Base-by-base conservation (phyloP, 164 flowering plant genomes). In the Pachysandra terminalis region DNA sequence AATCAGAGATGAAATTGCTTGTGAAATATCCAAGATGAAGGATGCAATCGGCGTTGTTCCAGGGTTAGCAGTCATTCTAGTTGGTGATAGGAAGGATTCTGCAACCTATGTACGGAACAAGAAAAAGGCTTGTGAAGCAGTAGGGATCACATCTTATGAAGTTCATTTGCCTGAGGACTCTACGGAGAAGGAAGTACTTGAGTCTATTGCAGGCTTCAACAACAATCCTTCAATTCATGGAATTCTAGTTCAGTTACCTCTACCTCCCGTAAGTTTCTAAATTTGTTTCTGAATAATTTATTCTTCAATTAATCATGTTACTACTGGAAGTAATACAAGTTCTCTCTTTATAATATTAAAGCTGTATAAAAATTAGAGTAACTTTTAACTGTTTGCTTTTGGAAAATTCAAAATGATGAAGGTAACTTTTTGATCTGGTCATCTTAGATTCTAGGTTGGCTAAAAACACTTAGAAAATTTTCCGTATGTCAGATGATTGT, bases 201-300 rank as follows among this genome's bases (percentile, higher is more conserved):
- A 83, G 61, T 66, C 51, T 68, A 82, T 92, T n/a, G 68, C 83
- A 9, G 73, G 61, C 45, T 95, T 90, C 76, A 95, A 92, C 73
- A 81, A 75, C 32, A 90, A 92, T 80, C 84, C 93, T 49, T 59
- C 85, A 3, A 87, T 92, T 68, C 97, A 92, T 76, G 99, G 98
- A 41, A 92, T 95, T 70, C 93, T 92, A 74, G 94, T 95, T 75
- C 99, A 95, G 79, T 73, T 95, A 32, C 99, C 99, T 59, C 80
- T 95, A 12, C 98, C 99, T 68, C 79, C 82, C 58, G 98, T 95
- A 84, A 68, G 88, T 49, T 64, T 71, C 78, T 64, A 19, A 54
- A 49, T 40, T 5, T 35, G 10, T 45, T 24, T 8, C 40, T 32
- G 3, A 3, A 3, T 32, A 3, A 32, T 32, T 32, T 3, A 3